Evolutionary conservation across 495 filamentous ascomycete species (phyloP), one percentile per base, ranked within the genome.

Genomic region (Amorphotheca resinae): DNA sequence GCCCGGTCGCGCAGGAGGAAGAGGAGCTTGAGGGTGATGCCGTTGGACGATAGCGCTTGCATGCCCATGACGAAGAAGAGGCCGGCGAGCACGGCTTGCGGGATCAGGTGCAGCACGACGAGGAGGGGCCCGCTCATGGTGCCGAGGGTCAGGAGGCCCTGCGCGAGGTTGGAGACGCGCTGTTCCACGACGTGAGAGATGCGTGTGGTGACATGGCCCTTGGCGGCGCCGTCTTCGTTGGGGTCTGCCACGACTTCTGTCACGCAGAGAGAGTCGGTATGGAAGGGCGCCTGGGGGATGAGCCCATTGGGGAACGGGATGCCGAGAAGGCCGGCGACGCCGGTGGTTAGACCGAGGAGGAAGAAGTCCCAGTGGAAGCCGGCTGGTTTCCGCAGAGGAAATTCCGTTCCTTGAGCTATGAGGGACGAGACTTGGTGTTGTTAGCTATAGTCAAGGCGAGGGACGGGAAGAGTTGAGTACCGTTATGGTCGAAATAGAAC

Each of bases 351-450:
- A 11, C 89, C 89, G 1, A 95, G 77, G 21, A 95, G 76, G 69
- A 91, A 95, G 38, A 95, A 57, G 52, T 95, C 88, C 87, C 87
- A 95, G 66, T 95, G 88, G 59, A 95, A 95, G 8, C 88, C 88
- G 23, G 87, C 86, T 4, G 89, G 89, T 52, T 96, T 96, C 9
- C 72, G 72, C 16, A 95, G 73, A 1, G 89, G 89, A 54, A 94
- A 96, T 53, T 95, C 82, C 32, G 79, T 93, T 33, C 84, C 89
- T 61, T 95, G 89, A 6, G 87, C 87, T 35, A 89, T 93, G 41
- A 96, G 76, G 18, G 82, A 80, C 8, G 83, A 87, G 2, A 91
- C 82, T 80, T 30, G 17, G 11, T 22, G 18, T 15, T 42, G 34
- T 51, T 20, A 60, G 37, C 25, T 9, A 44, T 14, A 18, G 9